Evolutionary conservation across 2,329 filamentous ascomycete genomes (phyloP).

Genomic region (Aureobasidium sp.): DNA sequence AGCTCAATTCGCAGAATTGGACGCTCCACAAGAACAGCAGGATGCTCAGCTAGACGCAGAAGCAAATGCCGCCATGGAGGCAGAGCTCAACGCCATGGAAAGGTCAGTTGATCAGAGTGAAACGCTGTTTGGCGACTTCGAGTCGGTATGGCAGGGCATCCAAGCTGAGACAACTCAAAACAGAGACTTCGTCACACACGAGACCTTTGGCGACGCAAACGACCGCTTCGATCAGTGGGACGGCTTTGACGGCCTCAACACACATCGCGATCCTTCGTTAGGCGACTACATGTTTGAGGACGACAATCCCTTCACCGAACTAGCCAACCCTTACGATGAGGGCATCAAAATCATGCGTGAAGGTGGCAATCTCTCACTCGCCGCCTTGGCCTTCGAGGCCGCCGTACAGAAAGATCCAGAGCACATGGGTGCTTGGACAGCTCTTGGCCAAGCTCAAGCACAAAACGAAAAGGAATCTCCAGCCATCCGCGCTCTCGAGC

Average conservation of each 20-base stretch:
- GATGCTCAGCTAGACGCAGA: conserved; percentile 47
- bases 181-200: conserved; percentile 62
- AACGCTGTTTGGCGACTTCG: conserved; percentile 65
- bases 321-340: conserved; percentile 82
- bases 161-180: conserved; percentile 64
- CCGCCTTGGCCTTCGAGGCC: conserved; percentile 90
- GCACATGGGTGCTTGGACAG: conserved; percentile 89
- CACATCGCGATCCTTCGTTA: conserved; percentile 65
- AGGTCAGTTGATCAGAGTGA: conserved; percentile 52
- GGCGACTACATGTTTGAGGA: conserved; percentile 93
- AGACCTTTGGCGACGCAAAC: conserved; percentile 54
- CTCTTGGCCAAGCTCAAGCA: conserved; percentile 84
- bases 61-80: conserved; percentile 70
- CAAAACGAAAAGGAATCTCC: conserved; percentile 98
- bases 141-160: conserved; percentile 80
- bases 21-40: conserved; percentile 52
- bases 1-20: conserved; percentile 87
- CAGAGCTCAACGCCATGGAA: conserved; percentile 84
- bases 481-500: conserved; percentile 87
- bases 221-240: conserved; percentile 80
- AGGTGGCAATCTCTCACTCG: conserved; percentile 88
- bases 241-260: conserved; percentile 62
- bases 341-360: conserved; percentile 88
- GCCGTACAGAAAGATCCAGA: conserved; percentile 83
- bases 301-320: conserved; percentile 79